Evolutionary conservation across 768 basidiomycete genomes (phyloP), one percentile per base, ranked within the genome.

Genomic region (Pseudohyphozyma bogoriensis): DNA sequence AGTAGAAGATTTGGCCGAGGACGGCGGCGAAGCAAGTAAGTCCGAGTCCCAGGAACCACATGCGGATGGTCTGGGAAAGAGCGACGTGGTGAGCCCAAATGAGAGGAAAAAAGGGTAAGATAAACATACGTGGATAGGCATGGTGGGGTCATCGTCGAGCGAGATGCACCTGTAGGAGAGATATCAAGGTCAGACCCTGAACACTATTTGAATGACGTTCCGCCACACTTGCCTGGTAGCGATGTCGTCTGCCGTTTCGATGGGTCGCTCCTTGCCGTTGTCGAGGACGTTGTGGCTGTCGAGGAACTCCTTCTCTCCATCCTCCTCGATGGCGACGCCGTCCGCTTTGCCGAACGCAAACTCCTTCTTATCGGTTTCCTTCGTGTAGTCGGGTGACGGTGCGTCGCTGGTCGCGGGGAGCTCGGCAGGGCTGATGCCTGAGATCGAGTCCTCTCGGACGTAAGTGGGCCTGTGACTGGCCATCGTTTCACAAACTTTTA

Each of bases 1-100:
- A 73, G 62, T 81, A 82, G 78, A 80, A 70, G 46, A 75, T 12
- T 75, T 74, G 45, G 74, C 31, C 22, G 74, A 36, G 36, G 33
- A 10, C 15, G 9, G 18, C n/a, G 22, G n/a, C 37, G 15, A 72
- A 73, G 51, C 67, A 68, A 15, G 67, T 64, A 33, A 73, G 66
- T 2, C 72, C 71, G 35, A 73, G 62, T 46, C 65, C 70, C 26
- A 73, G 63, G 47, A 73, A 65, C 61, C 69, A 62, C 32, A 67
- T 65, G n/a, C 72, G 58, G 50, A 73, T 65, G 7, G 71, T 73
- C 56, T 62, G 60, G 10, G 56, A 22, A 33, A 46, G 28, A 37
- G 62, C 51, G 22, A 46, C 36, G 42, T 60, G 65, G 55, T 66
- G 60, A 32, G 62, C 65, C 39, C 62, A 58, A 55, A 56, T 42